These are phyloP conservation scores for Chenopodium berlandieri DNA, from an alignment of 148 eudicot genomes.

Conservation along the genomic window DNA sequence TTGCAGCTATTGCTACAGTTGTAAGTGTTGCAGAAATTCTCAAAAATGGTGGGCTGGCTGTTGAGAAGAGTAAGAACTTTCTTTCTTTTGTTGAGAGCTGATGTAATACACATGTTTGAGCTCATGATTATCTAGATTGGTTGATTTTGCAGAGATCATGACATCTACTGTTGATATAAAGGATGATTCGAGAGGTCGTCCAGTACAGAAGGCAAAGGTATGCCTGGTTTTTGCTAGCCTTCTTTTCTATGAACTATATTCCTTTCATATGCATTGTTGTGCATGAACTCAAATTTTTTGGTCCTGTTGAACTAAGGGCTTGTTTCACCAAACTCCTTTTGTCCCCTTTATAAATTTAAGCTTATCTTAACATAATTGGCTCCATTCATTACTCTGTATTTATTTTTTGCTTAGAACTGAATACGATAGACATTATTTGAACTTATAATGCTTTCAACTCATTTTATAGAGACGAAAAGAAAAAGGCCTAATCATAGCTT, in stretches of 20 bases:
- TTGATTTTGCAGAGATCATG: conserved; percentile 49
- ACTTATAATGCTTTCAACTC: background rate
- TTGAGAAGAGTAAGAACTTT: conserved; percentile 65
- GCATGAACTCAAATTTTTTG: background rate
- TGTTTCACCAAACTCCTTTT: background rate
- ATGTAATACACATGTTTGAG: background rate
- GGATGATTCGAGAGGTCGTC: conserved; percentile 68
- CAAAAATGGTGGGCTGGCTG: conserved; percentile 76
- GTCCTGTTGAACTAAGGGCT: background rate
- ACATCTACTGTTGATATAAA: conserved; percentile 72
- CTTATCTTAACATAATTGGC: background rate
- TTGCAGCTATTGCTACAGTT: conserved; percentile 84
- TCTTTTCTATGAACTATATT: background rate
- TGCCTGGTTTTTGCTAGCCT: conserved; percentile 4
- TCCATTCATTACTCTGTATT: background rate
- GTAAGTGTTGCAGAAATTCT: conserved; percentile 77
- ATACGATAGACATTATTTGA: background rate
- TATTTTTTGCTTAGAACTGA: background rate
- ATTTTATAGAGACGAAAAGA: background rate
- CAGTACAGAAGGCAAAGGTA: conserved; percentile 75
- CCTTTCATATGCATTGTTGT: background rate
- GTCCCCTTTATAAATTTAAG: background rate
- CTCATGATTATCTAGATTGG: background rate
- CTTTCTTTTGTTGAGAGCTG: background rate
- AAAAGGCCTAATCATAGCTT: background rate